Percentiles rank a stretch among this genome's conserved stretches.
These are phyloP conservation scores for Penicillium sp. DNA, from an alignment of 2,329 filamentous ascomycete species.

Conservation along the genomic window DNA sequence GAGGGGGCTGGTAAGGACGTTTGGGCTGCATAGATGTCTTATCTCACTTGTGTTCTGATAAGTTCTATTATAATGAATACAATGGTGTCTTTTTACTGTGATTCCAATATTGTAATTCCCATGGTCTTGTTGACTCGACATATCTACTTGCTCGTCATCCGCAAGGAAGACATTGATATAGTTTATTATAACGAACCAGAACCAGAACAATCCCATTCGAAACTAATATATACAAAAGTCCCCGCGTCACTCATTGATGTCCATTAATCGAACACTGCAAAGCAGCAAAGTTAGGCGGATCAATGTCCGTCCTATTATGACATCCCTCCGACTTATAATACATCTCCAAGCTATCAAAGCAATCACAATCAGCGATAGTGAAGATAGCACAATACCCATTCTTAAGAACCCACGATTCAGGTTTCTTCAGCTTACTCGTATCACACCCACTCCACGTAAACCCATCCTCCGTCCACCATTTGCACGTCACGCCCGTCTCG, in stretches of 20 bases:
- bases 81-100: slow-evolving; percentile 5
- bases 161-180: neutral
- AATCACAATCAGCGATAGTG: neutral
- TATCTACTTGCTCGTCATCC: neutral
- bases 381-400: slow-evolving; percentile 5
- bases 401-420: slow-evolving; percentile 7
- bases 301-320: neutral
- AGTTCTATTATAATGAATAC: slow-evolving; percentile 20
- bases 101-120: neutral
- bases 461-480: slow-evolving; percentile 2
- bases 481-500: slow-evolving; percentile 1
- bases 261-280: neutral
- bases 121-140: neutral
- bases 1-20: slow-evolving; percentile 88
- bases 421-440: neutral
- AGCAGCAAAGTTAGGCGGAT: neutral
- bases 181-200: neutral
- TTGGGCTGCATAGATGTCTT: slow-evolving; percentile 63
- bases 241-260: neutral
- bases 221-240: neutral
- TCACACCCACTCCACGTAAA: slow-evolving; percentile 7
- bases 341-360: neutral
- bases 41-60: slow-evolving; percentile 5
- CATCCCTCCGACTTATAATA: neutral
- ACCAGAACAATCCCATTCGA: too few species aligned